Conservation (phyloP, 441 rosid species). For the Mallotus repandus region DNA sequence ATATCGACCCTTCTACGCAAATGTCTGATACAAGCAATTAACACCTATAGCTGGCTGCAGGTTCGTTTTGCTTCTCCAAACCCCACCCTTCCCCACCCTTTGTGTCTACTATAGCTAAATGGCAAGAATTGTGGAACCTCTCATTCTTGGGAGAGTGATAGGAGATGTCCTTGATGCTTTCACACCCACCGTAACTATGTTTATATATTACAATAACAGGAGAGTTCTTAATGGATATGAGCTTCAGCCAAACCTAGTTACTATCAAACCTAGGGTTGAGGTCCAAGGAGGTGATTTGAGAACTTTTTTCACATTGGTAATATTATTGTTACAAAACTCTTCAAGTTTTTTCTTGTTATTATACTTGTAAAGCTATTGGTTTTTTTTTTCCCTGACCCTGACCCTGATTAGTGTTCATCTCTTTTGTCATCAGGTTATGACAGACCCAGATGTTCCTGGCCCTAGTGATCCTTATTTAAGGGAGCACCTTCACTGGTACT, state of each 20-base stretch:
- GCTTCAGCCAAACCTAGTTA: conserved; percentile 59
- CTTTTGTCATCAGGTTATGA: conserved; percentile 60
- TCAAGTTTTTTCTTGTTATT: not conserved
- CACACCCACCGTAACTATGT: conserved; percentile 55
- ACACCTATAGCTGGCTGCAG: conserved; percentile 1
- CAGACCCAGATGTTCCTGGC: conserved; percentile 97
- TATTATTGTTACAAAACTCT: not conserved
- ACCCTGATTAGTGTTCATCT: not conserved
- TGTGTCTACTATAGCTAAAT: conserved; percentile 15
- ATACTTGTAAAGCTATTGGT: too few species aligned
- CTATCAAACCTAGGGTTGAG: conserved; percentile 72
- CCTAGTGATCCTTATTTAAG: conserved; percentile 92
- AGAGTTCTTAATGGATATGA: conserved; percentile 85
- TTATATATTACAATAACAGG: conserved; percentile 59
- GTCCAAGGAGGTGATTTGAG: conserved; percentile 87
- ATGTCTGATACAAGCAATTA: not conserved
- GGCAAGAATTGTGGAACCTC: conserved; percentile 62
- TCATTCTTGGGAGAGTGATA: conserved; percentile 79
- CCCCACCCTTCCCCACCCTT: not conserved
- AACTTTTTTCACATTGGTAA: conserved; percentile 93
- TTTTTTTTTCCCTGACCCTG: not conserved
- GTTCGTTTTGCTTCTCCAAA: not conserved
- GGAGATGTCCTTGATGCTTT: conserved; percentile 81
- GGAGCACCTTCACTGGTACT: conserved; percentile 91
- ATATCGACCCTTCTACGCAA: conserved; percentile 17